phyloP scores from a whole-genome alignment of 2,329 filamentous ascomycete species.

The Neonectria hederae region DNA sequence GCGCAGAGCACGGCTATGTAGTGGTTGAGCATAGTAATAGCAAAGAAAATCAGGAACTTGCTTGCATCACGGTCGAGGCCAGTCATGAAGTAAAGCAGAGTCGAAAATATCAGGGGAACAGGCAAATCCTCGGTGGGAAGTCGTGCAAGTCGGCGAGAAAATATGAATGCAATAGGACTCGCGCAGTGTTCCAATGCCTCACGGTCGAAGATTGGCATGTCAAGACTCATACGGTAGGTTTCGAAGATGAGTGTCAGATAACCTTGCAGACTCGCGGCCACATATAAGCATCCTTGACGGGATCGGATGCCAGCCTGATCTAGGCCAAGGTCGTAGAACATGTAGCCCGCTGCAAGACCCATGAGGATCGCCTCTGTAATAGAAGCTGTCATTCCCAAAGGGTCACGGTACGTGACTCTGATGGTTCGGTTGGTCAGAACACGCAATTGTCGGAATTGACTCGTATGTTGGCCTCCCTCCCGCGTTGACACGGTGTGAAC shows the following conservation, averaged over 20 bases:
- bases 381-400: conserved; percentile 77
- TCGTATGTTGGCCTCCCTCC: conserved; percentile 52
- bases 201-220: conserved; percentile 79
- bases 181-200: conserved; percentile 77
- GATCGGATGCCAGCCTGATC: conserved; percentile 76
- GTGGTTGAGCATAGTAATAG: conserved; percentile 72
- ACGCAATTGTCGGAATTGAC: conserved; percentile 68
- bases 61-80: conserved; percentile 69
- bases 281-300: conserved; percentile 77
- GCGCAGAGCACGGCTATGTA: conserved; percentile 79
- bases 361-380: conserved; percentile 74
- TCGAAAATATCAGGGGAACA: conserved; percentile 73
- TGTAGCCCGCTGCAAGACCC: conserved; percentile 75
- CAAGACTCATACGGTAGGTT: conserved; percentile 75
- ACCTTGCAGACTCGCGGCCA: conserved; percentile 73
- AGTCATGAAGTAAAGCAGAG: conserved; percentile 80
- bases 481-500: conserved; percentile 6
- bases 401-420: conserved; percentile 75
- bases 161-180: conserved; percentile 72
- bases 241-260: conserved; percentile 80
- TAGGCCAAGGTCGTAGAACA: conserved; percentile 72
- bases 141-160: conserved; percentile 75
- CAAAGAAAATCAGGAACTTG: conserved; percentile 76
- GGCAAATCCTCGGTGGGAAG: conserved; percentile 76
- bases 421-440: conserved; percentile 74